Percentiles rank a stretch among this genome's conserved stretches.
phyloP scores from a whole-genome alignment of 2,329 filamentous ascomycete species.

The Pyrenochaeta sp. region DNA sequence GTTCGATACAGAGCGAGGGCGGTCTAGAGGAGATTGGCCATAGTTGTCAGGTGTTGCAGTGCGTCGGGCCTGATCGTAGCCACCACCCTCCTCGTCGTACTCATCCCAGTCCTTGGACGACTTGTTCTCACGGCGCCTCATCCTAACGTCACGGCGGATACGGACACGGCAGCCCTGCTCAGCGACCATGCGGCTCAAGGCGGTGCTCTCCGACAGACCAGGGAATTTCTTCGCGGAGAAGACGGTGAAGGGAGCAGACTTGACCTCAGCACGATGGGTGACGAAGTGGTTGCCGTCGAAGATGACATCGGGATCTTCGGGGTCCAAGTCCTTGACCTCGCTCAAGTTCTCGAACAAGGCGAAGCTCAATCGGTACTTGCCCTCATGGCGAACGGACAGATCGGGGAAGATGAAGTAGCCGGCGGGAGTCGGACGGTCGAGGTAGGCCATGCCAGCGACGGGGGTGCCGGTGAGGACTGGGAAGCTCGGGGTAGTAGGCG shows the following conservation, averaged over 20 bases:
- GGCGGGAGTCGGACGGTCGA: slow-evolving; percentile 80
- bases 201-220: slow-evolving; percentile 87
- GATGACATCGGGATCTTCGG: slow-evolving; percentile 55
- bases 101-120: slow-evolving; percentile 71
- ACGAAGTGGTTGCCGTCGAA: slow-evolving; percentile 64
- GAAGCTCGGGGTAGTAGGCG: slow-evolving; percentile 70
- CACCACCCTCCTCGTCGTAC: slow-evolving; percentile 63
- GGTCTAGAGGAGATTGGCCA: slow-evolving; percentile 54
- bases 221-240: slow-evolving; percentile 99
- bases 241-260: slow-evolving; percentile 85
- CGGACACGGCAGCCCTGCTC: slow-evolving; percentile 97
- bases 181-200: slow-evolving; percentile 86
- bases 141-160: slow-evolving; percentile 91
- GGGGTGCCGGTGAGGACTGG: slow-evolving; percentile 93
- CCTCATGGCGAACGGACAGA: slow-evolving; percentile 93
- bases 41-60: slow-evolving; percentile 62
- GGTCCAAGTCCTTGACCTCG: slow-evolving; percentile 79
- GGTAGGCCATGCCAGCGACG: slow-evolving; percentile 93
- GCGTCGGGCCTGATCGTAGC: slow-evolving; percentile 58
- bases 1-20: slow-evolving; percentile 69
- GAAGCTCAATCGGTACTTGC: slow-evolving; percentile 89
- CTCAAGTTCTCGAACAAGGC: slow-evolving; percentile 94
- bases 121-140: slow-evolving; percentile 84
- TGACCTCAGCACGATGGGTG: slow-evolving; percentile 88
- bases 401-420: slow-evolving; percentile 99